Base-by-base conservation (phyloP, 441 rosid genomes). In the Metrosideros polymorpha region DNA sequence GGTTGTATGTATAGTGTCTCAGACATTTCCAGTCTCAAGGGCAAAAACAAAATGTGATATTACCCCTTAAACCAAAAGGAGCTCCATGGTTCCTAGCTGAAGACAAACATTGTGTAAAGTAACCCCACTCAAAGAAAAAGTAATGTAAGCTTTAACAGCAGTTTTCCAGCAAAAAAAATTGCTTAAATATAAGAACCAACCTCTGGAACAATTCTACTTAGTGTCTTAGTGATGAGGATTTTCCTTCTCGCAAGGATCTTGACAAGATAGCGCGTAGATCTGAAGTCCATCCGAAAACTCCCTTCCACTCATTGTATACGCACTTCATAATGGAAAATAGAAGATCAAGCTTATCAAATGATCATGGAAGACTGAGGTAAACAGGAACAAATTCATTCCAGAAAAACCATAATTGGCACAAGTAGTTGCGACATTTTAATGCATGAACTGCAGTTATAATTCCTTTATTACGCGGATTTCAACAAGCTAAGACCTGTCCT, bases 291-390 rank as follows among this genome's bases (percentile, higher is more conserved):
- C 96, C 96, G 75, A 94, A 92, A 84, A 97, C 86, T 63, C 98
- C 96, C 89, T 94, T 96, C 99, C 99, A 97, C 87, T 95, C 98
- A 86, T 94, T 94, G 91, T 95, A 96, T 89, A 96, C 88, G 87
- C 94, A 96, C 99, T 97, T 86, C 87, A 88, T 59, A 76, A 71
- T 83, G 84, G 32, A 55, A 45, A 61, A 30, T 24, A 24, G 42
- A 59, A 39, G 79, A 71, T 61, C 56, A 45, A 45, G 77, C 35
- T 59, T 84, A 84, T 55, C 45, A 29, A 84, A 25, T 84, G 55
- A 42, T 32, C 30, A 43, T 55, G 51, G 27, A 63, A 56, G 66
- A 27, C 61, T 84, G 86, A 84, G 39, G 42, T 55, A 43, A 61
- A 86, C 27, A 57, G 86, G 59, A 88, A 49, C 54, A 76, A 39